Evolutionary conservation across 352 stramenopile genomes (phyloP).

Genomic region (Globisporangium nodosum): DNA sequence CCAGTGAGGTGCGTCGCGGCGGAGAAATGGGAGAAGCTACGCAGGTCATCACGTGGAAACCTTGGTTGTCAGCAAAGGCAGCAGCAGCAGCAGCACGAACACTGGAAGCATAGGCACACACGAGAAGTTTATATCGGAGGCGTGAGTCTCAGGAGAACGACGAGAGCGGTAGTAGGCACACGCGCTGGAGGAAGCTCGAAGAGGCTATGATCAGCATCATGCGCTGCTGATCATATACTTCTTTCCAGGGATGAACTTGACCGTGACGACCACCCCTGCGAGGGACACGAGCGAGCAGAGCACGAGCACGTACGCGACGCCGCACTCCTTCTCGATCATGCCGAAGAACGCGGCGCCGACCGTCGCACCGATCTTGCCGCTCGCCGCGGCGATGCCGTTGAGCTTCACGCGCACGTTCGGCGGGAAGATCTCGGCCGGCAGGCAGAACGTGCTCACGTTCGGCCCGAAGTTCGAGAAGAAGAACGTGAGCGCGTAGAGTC

Average conservation of each 20-base stretch:
- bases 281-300: constrained; percentile 54
- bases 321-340: constrained; percentile 49
- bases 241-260: constrained; percentile 54
- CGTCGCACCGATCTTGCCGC: constrained; percentile 83
- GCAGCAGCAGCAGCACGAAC: no score
- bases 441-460: constrained; percentile 85
- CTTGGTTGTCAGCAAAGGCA: no score
- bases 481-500: constrained; percentile 62
- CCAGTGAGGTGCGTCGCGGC: not conserved
- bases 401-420: constrained; percentile 84
- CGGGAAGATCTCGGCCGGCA: constrained; percentile 84
- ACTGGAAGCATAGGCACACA: no score
- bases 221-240: constrained; percentile 16
- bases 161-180: no score
- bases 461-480: constrained; percentile 87
- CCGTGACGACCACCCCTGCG: constrained; percentile 53
- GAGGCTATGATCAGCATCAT: no score
- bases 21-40: not conserved
- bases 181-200: no score
- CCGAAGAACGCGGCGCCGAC: constrained; percentile 58
- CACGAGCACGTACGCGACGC: constrained; percentile 52
- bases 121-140: no score
- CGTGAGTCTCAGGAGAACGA: no score
- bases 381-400: constrained; percentile 84
- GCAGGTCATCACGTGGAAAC: not conserved